Evolutionary conservation across 768 basidiomycete genomes (phyloP).

Genomic region (Termitomyces sp.): DNA sequence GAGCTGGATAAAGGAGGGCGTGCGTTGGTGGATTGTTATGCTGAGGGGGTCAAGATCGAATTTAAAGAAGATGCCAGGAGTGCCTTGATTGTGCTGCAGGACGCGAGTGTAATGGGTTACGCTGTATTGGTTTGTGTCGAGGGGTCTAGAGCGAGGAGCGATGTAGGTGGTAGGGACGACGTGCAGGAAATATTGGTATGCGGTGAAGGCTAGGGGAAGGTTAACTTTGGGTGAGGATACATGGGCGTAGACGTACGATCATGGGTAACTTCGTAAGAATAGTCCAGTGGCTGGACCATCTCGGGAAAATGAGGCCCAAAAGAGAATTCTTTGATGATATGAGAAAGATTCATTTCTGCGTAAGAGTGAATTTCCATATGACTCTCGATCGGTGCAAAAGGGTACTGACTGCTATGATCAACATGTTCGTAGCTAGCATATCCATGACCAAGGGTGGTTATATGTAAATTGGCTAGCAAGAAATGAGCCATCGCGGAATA

Average conservation of each 20-base stretch:
- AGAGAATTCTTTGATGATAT: constrained; percentile 94
- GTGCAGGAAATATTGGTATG: constrained; percentile 92
- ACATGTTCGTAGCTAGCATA: constrained; percentile 86
- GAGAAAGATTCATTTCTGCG: constrained; percentile 92
- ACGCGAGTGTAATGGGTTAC: constrained; percentile 56
- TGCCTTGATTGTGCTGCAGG: constrained; percentile 67
- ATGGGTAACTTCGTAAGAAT: constrained; percentile 71
- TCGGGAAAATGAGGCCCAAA: constrained; percentile 96
- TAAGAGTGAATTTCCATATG: not conserved
- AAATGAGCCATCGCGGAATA: not conserved
- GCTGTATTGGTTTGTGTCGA: constrained; percentile 76
- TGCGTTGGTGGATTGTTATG: constrained; percentile 83
- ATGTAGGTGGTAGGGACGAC: constrained; percentile 96
- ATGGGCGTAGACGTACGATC: constrained; percentile 45
- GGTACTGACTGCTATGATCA: constrained; percentile 72
- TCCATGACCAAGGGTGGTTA: constrained; percentile 93
- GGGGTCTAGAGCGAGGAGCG: constrained; percentile 56
- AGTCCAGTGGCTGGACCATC: constrained; percentile 91
- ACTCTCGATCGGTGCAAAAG: not conserved
- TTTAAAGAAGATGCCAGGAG: constrained; percentile 98
- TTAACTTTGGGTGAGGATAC: not conserved
- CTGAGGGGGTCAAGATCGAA: constrained; percentile 91
- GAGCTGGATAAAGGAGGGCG: constrained; percentile 75
- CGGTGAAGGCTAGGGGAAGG: constrained; percentile 60
- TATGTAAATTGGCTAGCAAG: constrained; percentile 74